These are phyloP conservation scores for Termitomyces bulborhizus DNA, from an alignment of 768 basidiomycete genomes.

Conservation along the genomic window DNA sequence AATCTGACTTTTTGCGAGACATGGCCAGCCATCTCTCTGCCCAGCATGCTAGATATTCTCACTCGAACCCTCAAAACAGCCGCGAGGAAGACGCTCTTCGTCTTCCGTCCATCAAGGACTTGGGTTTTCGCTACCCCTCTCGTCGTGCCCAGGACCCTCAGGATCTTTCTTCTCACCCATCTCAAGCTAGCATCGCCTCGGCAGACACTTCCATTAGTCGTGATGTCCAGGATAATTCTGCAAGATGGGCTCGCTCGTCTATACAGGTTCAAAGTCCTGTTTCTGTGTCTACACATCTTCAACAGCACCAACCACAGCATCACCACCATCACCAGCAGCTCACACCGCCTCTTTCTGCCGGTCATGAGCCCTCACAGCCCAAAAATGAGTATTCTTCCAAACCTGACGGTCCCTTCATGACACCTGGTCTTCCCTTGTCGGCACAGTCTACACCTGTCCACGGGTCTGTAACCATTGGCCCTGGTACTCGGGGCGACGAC, in stretches of 20 bases:
- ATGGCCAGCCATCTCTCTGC: constrained; percentile 36
- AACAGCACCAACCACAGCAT: constrained; percentile 29
- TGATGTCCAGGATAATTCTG: constrained; percentile 20
- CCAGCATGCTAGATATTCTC: constrained; percentile 32
- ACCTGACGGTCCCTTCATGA: constrained; percentile 45
- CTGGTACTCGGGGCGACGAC: constrained; percentile 30
- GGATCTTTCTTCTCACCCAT: constrained; percentile 20
- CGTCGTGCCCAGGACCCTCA: constrained; percentile 22
- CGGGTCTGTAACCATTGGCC: constrained; percentile 27
- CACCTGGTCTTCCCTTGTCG: constrained; percentile 40
- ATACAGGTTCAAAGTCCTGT: constrained; percentile 18
- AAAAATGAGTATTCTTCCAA: constrained; percentile 40
- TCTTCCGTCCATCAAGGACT: constrained; percentile 67
- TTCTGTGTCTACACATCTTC: constrained; percentile 18
- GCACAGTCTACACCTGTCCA: constrained; percentile 35
- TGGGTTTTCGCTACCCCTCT: constrained; percentile 49
- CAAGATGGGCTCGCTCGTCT: constrained; percentile 27
- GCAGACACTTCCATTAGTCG: constrained; percentile 20
- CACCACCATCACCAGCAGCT: constrained; percentile 40
- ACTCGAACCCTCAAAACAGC: constrained; percentile 28
- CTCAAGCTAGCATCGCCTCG: constrained; percentile 7
- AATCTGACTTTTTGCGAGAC: constrained; percentile 41
- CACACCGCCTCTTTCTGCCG: constrained; percentile 39
- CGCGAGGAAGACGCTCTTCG: constrained; percentile 38
- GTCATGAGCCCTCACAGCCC: constrained; percentile 28